Evolutionary conservation across 2,329 filamentous ascomycete species (phyloP).

Genomic region (Colletotrichum brevisporum): DNA sequence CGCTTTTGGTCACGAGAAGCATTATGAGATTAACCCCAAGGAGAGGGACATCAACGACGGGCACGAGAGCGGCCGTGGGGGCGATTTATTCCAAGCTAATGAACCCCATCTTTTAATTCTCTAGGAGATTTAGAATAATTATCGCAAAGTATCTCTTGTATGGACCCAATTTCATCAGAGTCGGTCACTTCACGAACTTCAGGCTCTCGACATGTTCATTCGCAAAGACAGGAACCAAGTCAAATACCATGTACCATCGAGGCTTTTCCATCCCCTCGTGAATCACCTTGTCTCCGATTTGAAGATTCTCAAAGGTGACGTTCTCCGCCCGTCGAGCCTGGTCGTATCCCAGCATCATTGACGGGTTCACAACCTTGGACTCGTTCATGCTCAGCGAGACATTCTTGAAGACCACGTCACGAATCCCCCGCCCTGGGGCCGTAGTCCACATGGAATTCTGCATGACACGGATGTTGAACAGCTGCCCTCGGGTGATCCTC

Average conservation of each 20-base stretch:
- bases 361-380: conserved; percentile 1
- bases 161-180: neutral
- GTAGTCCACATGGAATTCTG: conserved; percentile 52
- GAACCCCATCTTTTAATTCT: too few relatives aligned
- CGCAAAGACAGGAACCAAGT: neutral
- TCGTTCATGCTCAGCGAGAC: neutral
- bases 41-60: too few relatives aligned
- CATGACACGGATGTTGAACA: conserved; percentile 53
- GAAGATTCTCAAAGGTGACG: neutral
- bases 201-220: conserved; percentile 41
- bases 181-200: neutral
- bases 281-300: neutral
- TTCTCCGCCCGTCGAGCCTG: neutral
- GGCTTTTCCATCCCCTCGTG: conserved; percentile 4
- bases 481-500: conserved; percentile 48
- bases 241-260: conserved; percentile 9
- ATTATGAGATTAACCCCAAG: too few relatives aligned
- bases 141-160: too few relatives aligned
- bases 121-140: too few relatives aligned
- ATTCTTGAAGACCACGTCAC: conserved; percentile 45
- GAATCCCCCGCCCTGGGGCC: conserved; percentile 50
- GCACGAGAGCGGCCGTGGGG: too few relatives aligned
- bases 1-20: too few relatives aligned
- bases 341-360: neutral
- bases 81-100: too few relatives aligned